These are phyloP conservation scores for Ustilago cynodontis DNA, from an alignment of 1,284 basidiomycete species.

Conservation along the genomic window DNA sequence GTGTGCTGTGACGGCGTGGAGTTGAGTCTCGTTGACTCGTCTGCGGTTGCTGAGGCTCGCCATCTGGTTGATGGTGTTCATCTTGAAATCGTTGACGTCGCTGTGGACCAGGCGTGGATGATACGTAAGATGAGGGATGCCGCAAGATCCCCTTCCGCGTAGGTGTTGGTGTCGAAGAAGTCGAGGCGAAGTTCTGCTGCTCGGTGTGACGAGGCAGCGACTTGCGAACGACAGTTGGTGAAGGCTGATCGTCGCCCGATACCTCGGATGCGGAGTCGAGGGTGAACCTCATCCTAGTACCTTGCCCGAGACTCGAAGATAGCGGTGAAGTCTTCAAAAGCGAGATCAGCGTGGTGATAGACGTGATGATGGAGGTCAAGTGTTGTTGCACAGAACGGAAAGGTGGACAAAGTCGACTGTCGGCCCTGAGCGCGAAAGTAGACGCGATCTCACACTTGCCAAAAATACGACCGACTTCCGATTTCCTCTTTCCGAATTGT, in stretches of 20 bases:
- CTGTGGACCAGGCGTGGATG: constrained; percentile 16
- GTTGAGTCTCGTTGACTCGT: constrained; percentile 3
- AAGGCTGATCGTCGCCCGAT: constrained; percentile 32
- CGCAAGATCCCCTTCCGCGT: constrained; percentile 41
- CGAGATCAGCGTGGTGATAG: neutral
- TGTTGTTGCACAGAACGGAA: neutral
- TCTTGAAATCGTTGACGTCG: constrained; percentile 21
- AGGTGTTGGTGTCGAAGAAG: constrained; percentile 22
- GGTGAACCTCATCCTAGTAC: constrained; percentile 31
- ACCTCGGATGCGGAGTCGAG: constrained; percentile 43
- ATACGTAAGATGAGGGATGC: constrained; percentile 25
- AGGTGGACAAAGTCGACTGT: constrained; percentile 9
- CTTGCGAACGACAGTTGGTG: constrained; percentile 28
- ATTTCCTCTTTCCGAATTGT: neutral
- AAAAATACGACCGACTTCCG: neutral
- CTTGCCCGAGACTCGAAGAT: neutral
- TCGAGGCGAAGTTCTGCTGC: constrained; percentile 29
- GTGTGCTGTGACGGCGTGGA: constrained; percentile 7
- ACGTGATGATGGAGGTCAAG: neutral
- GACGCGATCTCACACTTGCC: constrained; percentile 5
- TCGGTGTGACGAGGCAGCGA: constrained; percentile 19
- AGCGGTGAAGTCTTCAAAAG: neutral
- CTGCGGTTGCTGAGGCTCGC: neutral
- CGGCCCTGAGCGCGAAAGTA: neutral
- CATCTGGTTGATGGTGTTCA: constrained; percentile 3